phyloP scores from a whole-genome alignment of 2,329 filamentous ascomycete genomes.

The Fusarium subtropicale region DNA sequence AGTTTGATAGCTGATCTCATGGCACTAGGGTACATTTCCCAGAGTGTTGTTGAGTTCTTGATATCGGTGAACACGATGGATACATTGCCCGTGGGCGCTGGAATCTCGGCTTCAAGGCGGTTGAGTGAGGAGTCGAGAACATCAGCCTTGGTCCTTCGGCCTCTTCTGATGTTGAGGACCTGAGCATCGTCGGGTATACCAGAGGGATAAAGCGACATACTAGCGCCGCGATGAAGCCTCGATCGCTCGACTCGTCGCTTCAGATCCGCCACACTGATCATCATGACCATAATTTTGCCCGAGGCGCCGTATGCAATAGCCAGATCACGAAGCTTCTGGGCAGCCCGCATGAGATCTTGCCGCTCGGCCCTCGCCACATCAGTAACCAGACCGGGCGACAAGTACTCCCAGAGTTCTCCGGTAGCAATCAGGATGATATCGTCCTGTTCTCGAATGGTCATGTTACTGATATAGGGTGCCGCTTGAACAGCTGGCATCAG shows the following conservation, averaged over 20 bases:
- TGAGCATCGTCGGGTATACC: constrained; percentile 77
- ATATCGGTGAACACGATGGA: constrained; percentile 98
- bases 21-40: constrained; percentile 93
- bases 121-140: constrained; percentile 88
- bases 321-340: constrained; percentile 92
- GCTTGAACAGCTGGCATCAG: constrained; percentile 94
- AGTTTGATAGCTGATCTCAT: constrained; percentile 98
- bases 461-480: constrained; percentile 82
- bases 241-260: constrained; percentile 84
- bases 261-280: constrained; percentile 91
- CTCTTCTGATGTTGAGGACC: constrained; percentile 71
- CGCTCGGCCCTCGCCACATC: constrained; percentile 91
- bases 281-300: constrained; percentile 99
- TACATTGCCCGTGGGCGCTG: constrained; percentile 89
- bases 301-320: constrained; percentile 95
- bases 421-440: constrained; percentile 95
- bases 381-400: constrained; percentile 88
- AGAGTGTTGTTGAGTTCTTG: constrained; percentile 95
- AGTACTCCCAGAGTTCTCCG: constrained; percentile 93
- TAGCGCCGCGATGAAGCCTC: constrained; percentile 78
- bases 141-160: constrained; percentile 71
- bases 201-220: constrained; percentile 85
- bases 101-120: constrained; percentile 88
- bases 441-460: constrained; percentile 86
- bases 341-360: constrained; percentile 90